Evolutionary conservation across 192 early-diverging fungal species (phyloP).

Genomic region (Coemansia sp.): DNA sequence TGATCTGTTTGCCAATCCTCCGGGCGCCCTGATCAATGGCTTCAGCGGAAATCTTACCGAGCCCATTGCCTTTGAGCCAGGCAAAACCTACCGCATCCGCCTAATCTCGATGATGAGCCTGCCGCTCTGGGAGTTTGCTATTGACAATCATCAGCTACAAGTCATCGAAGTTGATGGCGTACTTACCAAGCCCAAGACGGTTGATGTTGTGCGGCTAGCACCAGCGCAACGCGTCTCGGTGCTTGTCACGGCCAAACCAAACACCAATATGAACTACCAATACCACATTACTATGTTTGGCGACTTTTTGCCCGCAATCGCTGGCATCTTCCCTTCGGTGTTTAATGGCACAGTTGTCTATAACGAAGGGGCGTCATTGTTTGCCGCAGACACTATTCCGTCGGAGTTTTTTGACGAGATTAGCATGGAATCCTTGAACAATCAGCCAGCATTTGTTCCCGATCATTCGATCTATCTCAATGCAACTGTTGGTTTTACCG

Average conservation of each 20-base stretch:
- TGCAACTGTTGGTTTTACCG: slow-evolving; percentile 58
- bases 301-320: slow-evolving; percentile 64
- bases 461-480: slow-evolving; percentile 58
- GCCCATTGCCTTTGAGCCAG: slow-evolving; percentile 62
- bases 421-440: slow-evolving; percentile 53
- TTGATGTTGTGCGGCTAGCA: slow-evolving; percentile 57
- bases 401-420: slow-evolving; percentile 46
- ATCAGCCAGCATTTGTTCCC: slow-evolving; percentile 47
- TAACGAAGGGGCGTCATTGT: slow-evolving; percentile 6
- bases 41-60: slow-evolving; percentile 31
- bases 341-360: slow-evolving; percentile 59
- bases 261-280: slow-evolving; percentile 60
- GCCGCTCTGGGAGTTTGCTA: slow-evolving; percentile 66
- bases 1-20: slow-evolving; percentile 56
- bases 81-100: slow-evolving; percentile 79
- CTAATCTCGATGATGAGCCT: slow-evolving; percentile 75
- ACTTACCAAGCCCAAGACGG: slow-evolving; percentile 58
- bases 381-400: slow-evolving; percentile 8
- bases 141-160: slow-evolving; percentile 73
- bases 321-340: slow-evolving; percentile 53
- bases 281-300: slow-evolving; percentile 70
- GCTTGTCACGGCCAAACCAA: slow-evolving; percentile 67
- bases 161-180: slow-evolving; percentile 81
- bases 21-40: slow-evolving; percentile 68
- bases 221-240: slow-evolving; percentile 79